These are phyloP conservation scores for Penicillium nordicum DNA, from an alignment of 2,329 filamentous ascomycete species.

Conservation along the genomic window DNA sequence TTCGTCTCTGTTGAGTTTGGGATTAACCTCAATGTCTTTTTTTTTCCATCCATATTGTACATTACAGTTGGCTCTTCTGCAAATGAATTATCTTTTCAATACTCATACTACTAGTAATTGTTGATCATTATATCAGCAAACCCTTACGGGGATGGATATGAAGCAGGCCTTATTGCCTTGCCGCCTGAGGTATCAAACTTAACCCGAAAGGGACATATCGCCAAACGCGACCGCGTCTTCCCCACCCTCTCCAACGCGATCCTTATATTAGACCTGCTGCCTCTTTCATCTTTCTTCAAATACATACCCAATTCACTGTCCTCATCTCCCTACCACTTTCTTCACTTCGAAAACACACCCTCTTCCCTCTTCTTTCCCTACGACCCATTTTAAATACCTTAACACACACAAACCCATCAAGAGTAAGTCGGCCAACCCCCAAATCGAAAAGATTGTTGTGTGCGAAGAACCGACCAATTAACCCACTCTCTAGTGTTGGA, in stretches of 20 bases:
- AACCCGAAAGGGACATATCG: slow-evolving; percentile 31
- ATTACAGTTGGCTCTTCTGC: slow-evolving; percentile 2
- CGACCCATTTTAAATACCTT: background rate
- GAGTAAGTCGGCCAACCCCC: slow-evolving; percentile 26
- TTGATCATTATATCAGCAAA: background rate
- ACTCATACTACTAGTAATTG: background rate
- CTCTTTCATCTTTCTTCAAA: slow-evolving; percentile 17
- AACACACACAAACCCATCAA: slow-evolving; percentile 22
- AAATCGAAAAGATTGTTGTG: slow-evolving; percentile 6
- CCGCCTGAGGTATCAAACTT: slow-evolving; percentile 19
- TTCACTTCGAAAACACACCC: background rate
- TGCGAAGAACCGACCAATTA: slow-evolving; percentile 11
- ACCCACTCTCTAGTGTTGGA: slow-evolving; percentile 68
- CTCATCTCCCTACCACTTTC: background rate
- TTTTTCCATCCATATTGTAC: background rate
- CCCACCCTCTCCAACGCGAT: slow-evolving; percentile 29
- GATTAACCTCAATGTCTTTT: background rate
- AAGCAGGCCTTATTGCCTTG: slow-evolving; percentile 8
- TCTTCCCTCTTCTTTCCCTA: background rate
- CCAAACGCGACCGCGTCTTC: slow-evolving; percentile 32
- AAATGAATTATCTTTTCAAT: background rate
- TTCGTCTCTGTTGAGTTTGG: background rate
- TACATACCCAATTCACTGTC: slow-evolving; percentile 6
- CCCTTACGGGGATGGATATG: background rate
- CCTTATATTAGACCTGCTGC: slow-evolving; percentile 22